Evolutionary conservation across 177 flowering plant genomes (phyloP).

Genomic region (Vitis hybrid): DNA sequence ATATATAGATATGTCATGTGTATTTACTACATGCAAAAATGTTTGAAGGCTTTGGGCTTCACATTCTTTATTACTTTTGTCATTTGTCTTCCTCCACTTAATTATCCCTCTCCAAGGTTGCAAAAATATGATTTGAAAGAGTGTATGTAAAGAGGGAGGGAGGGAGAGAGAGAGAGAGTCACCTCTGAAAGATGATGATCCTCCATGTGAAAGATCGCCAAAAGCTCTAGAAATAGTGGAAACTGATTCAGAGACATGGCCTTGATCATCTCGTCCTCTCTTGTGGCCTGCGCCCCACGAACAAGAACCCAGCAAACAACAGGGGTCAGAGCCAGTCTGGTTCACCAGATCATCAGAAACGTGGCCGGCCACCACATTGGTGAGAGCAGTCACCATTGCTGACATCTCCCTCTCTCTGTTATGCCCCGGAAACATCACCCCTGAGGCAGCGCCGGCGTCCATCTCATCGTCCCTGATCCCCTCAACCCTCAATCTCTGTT

Average conservation of each 20-base stretch:
- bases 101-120: too few relatives aligned
- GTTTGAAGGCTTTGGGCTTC: too few relatives aligned
- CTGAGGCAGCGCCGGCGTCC: constrained; percentile 1
- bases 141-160: neutral
- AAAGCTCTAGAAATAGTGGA: constrained; percentile 10
- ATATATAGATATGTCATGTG: too few relatives aligned
- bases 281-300: constrained; percentile 28
- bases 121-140: too few relatives aligned
- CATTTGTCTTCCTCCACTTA: too few relatives aligned
- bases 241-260: constrained; percentile 4
- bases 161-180: neutral
- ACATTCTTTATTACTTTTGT: too few relatives aligned
- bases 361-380: constrained; percentile 61
- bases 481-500: constrained; percentile 11
- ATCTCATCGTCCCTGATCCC: neutral
- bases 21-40: too few relatives aligned
- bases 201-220: constrained; percentile 9
- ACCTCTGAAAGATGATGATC: neutral
- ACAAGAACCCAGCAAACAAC: neutral
- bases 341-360: constrained; percentile 4
- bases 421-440: constrained; percentile 21
- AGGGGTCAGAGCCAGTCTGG: too few relatives aligned
- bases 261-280: constrained; percentile 41
- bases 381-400: constrained; percentile 75
- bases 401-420: constrained; percentile 58